Percentiles rank a stretch among this genome's conserved stretches.
Conservation (phyloP, 1,284 basidiomycete species). For the Papiliotrema laurentii region DNA sequence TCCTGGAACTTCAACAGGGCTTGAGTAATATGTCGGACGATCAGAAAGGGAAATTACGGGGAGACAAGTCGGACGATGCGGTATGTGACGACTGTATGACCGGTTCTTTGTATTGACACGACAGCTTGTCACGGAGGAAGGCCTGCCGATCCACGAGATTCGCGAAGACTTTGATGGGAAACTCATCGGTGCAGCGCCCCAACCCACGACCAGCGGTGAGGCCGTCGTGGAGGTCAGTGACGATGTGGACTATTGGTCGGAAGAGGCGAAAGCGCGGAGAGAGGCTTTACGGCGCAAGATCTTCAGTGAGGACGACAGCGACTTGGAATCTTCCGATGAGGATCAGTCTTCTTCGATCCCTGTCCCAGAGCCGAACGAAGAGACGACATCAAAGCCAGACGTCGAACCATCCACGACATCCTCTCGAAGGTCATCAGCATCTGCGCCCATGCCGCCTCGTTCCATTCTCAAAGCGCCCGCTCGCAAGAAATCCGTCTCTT, state of each 20-base stretch:
- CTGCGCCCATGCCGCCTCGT: conserved; percentile 15
- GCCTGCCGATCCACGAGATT: conserved; percentile 43
- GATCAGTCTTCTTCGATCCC: conserved; percentile 4
- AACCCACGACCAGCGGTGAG: conserved; percentile 7
- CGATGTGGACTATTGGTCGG: conserved; percentile 31
- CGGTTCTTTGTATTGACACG: neutral
- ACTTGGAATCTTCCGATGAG: conserved; percentile 11
- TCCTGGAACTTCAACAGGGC: conserved; percentile 8
- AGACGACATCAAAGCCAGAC: neutral
- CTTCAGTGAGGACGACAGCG: conserved; percentile 21
- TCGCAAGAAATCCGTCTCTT: conserved; percentile 42
- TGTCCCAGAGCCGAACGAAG: neutral
- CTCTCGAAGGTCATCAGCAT: conserved; percentile 2
- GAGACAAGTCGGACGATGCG: neutral
- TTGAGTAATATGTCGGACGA: neutral
- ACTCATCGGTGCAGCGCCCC: conserved; percentile 23
- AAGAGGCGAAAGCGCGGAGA: conserved; percentile 27
- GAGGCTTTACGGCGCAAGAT: conserved; percentile 25
- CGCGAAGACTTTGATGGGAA: conserved; percentile 32
- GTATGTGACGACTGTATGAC: neutral
- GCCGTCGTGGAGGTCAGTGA: conserved; percentile 4
- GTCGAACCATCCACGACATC: neutral
- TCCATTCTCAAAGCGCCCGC: conserved; percentile 33
- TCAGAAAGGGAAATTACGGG: neutral
- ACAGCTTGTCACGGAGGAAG: conserved; percentile 35